A percentile compares a stretch with the other conserved stretches of the same genome.
phyloP scores from a whole-genome alignment of 176 grass and related monocot species.

The Triticum timopheevii region DNA sequence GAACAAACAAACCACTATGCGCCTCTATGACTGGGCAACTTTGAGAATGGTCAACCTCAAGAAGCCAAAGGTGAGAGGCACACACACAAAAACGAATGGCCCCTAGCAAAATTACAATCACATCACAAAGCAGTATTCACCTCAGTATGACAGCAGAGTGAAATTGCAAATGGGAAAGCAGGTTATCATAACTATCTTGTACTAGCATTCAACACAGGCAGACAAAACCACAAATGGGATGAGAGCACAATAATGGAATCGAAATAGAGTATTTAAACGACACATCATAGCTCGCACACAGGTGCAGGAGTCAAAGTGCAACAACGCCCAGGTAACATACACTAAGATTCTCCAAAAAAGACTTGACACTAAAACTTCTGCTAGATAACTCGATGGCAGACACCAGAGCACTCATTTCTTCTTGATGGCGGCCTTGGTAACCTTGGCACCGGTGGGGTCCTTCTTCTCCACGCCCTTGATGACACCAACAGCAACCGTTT shows the following conservation, averaged over 20 bases:
- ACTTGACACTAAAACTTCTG: not conserved
- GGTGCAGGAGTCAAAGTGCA: not conserved
- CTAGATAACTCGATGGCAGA: not conserved
- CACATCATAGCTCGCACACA: not conserved
- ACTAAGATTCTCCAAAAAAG: not conserved
- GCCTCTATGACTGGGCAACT: too few relatives aligned
- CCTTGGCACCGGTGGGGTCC: not conserved
- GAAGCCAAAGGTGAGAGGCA: too few relatives aligned
- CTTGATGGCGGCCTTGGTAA: not conserved
- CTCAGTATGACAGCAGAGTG: too few relatives aligned
- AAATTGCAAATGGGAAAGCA: not conserved
- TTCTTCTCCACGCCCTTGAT: not conserved
- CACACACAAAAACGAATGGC: too few relatives aligned
- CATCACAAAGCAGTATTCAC: too few relatives aligned
- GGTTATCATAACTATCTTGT: not conserved
- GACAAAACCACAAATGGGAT: not conserved
- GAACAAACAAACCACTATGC: too few relatives aligned
- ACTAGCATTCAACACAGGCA: not conserved
- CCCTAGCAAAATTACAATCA: too few relatives aligned
- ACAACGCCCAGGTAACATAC: not conserved
- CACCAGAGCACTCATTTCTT: not conserved
- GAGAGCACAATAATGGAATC: not conserved
- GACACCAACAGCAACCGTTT: conserved; percentile 79
- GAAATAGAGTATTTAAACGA: not conserved
- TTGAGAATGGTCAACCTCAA: too few relatives aligned